These are phyloP conservation scores for Phytophthora macrochlamydospora DNA, from an alignment of 352 stramenopile genomes.

Conservation along the genomic window DNA sequence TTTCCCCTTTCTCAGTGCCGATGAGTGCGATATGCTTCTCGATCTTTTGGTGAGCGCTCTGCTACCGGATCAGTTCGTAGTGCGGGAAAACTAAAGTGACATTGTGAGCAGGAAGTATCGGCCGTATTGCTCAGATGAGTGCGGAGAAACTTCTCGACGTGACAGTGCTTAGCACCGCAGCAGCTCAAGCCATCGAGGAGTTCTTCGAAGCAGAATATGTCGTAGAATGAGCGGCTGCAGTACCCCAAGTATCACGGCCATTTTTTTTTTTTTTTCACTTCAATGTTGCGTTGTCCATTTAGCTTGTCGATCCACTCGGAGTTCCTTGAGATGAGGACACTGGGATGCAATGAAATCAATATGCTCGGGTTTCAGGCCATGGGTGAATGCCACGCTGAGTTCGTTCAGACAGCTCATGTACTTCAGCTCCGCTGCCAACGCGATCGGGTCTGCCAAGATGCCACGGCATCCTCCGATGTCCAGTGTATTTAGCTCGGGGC, in stretches of 20 bases:
- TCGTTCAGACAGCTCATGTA: conserved; percentile 51
- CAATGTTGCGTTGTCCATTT: neutral
- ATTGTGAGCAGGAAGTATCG: conserved; percentile 48
- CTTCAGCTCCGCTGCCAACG: conserved; percentile 45
- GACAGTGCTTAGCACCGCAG: conserved; percentile 64
- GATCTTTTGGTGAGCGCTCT: conserved; percentile 58
- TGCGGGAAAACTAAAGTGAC: conserved; percentile 5
- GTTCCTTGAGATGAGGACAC: conserved; percentile 59
- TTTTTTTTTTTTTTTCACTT: neutral
- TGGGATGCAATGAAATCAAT: conserved; percentile 62
- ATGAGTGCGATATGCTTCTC: conserved; percentile 83
- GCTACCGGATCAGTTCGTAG: neutral
- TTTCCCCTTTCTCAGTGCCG: conserved; percentile 60
- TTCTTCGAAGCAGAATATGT: conserved; percentile 77
- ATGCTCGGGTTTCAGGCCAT: conserved; percentile 46
- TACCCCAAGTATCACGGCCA: neutral
- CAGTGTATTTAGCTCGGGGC: conserved; percentile 47
- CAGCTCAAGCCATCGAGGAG: conserved; percentile 67
- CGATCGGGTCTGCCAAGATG: conserved; percentile 61
- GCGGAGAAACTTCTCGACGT: conserved; percentile 60
- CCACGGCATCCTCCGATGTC: conserved; percentile 63
- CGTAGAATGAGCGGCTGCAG: conserved; percentile 37
- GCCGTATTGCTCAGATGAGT: conserved; percentile 48
- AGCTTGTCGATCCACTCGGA: conserved; percentile 48
- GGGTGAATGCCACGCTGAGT: conserved; percentile 64